These are phyloP conservation scores for Venturia oleaginea DNA, from an alignment of 2,329 filamentous ascomycete genomes.

Conservation along the genomic window DNA sequence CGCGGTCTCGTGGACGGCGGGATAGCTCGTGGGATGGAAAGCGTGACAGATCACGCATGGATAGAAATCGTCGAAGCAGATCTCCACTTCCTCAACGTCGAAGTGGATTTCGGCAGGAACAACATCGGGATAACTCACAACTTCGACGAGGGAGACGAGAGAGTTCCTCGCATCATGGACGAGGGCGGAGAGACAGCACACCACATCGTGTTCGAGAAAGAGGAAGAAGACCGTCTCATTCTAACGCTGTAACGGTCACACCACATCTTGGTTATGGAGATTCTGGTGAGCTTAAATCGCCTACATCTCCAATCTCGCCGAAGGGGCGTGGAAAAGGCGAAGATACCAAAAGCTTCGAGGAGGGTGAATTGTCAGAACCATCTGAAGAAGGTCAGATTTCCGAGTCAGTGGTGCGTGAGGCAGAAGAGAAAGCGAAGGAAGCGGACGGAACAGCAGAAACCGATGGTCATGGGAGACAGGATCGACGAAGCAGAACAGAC, in stretches of 20 bases:
- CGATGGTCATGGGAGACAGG: neutral
- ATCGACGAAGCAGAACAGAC: neutral
- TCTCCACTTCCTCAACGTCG: neutral
- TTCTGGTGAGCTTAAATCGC: neutral
- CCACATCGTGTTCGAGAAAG: too few relatives aligned
- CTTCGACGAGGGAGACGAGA: neutral
- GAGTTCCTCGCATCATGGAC: neutral
- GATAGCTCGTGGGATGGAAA: neutral
- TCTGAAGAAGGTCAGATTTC: neutral
- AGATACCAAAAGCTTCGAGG: neutral
- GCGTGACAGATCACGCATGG: neutral
- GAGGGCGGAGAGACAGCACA: neutral
- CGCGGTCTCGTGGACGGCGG: neutral
- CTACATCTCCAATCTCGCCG: neutral
- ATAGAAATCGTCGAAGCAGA: neutral
- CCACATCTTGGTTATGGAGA: neutral
- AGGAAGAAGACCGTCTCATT: too few relatives aligned
- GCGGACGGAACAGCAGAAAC: too few relatives aligned
- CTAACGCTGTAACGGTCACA: neutral
- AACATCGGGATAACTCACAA: neutral
- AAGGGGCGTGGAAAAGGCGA: neutral
- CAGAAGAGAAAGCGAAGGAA: too few relatives aligned
- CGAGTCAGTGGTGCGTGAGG: neutral
- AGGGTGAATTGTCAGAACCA: too few relatives aligned
- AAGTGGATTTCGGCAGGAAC: neutral